Conservation (phyloP, 169 alveolate genomes). For the Babesia ovis region DNA sequence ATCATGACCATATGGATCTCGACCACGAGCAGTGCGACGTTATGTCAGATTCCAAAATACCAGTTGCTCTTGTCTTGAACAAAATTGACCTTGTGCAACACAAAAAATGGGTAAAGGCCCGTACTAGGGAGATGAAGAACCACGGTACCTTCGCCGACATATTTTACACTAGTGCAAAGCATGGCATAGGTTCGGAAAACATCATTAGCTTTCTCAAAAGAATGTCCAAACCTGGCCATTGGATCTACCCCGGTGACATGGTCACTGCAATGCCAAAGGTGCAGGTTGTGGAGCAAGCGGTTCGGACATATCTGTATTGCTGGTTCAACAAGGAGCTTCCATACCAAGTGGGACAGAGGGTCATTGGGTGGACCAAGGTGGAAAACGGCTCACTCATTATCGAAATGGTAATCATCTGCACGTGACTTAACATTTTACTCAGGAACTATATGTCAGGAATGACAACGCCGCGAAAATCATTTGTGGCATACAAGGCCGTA, state of each 20-base stretch:
- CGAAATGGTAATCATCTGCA: constrained; percentile 64
- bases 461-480: constrained; percentile 75
- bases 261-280: constrained; percentile 76
- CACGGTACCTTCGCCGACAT: constrained; percentile 80
- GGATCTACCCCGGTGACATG: constrained; percentile 83
- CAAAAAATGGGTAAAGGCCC: constrained; percentile 76
- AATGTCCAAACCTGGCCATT: constrained; percentile 72
- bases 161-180: constrained; percentile 81
- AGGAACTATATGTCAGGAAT: constrained; percentile 60
- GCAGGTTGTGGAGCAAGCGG: constrained; percentile 78
- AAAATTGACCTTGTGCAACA: constrained; percentile 72
- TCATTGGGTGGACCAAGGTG: constrained; percentile 73
- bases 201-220: constrained; percentile 67
- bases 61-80: constrained; percentile 77
- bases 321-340: constrained; percentile 84
- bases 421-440: constrained; percentile 1
- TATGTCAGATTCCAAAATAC: constrained; percentile 8
- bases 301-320: constrained; percentile 76
- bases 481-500: constrained; percentile 74
- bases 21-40: neutral
- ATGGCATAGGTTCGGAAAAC: constrained; percentile 75
- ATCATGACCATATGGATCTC: neutral
- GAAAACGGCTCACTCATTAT: constrained; percentile 69
- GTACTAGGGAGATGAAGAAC: constrained; percentile 66
- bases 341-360: constrained; percentile 73